A percentile compares a stretch with the other conserved stretches of the same genome.
These are phyloP conservation scores for Arachnopeziza araneosa DNA, from an alignment of 2,329 filamentous ascomycete genomes.

Conservation along the genomic window DNA sequence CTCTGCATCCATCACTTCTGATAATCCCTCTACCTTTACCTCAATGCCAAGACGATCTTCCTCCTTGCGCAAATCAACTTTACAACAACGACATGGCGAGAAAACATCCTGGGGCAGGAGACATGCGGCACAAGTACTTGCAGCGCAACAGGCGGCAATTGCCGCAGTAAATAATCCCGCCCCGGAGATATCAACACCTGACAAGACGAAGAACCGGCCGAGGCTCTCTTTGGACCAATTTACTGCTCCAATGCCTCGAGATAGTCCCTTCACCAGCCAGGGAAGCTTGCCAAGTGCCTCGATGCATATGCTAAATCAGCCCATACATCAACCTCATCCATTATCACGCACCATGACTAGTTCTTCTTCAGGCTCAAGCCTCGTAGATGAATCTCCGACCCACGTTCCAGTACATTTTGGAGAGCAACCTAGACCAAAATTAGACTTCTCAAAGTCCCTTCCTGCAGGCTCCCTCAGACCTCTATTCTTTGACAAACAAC, in stretches of 20 bases:
- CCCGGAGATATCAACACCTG: conserved; percentile 50
- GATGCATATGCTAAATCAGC: conserved; percentile 41
- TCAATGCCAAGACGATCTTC: conserved; percentile 64
- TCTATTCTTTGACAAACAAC: conserved; percentile 33
- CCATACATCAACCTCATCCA: conserved; percentile 63
- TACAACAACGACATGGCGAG: conserved; percentile 76
- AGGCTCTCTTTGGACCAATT: conserved; percentile 78
- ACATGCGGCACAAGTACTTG: conserved; percentile 44
- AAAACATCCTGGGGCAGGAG: conserved; percentile 58
- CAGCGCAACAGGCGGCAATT: conserved; percentile 25
- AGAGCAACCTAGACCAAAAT: conserved; percentile 46
- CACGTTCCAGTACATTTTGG: conserved; percentile 51
- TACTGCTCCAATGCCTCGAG: conserved; percentile 57
- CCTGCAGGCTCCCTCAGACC: conserved; percentile 59
- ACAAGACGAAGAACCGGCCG: conserved; percentile 54
- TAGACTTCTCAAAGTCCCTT: conserved; percentile 69
- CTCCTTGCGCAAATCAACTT: conserved; percentile 77
- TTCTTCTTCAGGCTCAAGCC: conserved; percentile 75
- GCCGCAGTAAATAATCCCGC: conserved; percentile 1
- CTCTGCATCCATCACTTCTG: conserved; percentile 25
- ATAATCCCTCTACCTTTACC: conserved; percentile 28
- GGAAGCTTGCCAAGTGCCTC: conserved; percentile 48
- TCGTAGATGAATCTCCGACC: conserved; percentile 66
- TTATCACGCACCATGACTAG: conserved; percentile 82
- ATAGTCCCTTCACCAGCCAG: conserved; percentile 58